These are phyloP conservation scores for Uromyces viciae-fabae DNA, from an alignment of 1,284 basidiomycete species.

Conservation along the genomic window DNA sequence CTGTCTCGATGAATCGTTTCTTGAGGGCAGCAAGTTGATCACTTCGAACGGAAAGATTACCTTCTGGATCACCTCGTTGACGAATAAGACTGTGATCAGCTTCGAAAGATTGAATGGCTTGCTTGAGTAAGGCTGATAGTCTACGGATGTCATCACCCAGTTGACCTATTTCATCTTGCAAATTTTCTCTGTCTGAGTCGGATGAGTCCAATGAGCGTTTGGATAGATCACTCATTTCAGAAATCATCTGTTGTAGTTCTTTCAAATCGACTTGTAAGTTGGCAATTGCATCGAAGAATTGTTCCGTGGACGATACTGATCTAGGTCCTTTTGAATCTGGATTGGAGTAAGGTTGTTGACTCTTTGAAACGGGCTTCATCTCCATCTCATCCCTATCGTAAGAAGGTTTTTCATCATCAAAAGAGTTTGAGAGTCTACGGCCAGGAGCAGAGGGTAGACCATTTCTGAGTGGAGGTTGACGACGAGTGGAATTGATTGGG, in stretches of 20 bases:
- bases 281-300: slow-evolving; percentile 32
- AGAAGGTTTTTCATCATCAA: slow-evolving; percentile 15
- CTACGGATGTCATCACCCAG: slow-evolving; percentile 18
- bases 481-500: background rate
- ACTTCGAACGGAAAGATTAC: slow-evolving; percentile 13
- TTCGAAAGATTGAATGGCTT: slow-evolving; percentile 30
- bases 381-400: slow-evolving; percentile 21
- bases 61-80: slow-evolving; percentile 31
- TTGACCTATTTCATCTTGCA: background rate
- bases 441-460: background rate
- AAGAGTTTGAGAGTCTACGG: background rate
- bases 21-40: slow-evolving; percentile 64
- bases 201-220: slow-evolving; percentile 20
- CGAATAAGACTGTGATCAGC: slow-evolving; percentile 30
- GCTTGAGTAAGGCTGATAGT: slow-evolving; percentile 12
- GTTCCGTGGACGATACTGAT: slow-evolving; percentile 19
- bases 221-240: slow-evolving; percentile 6
- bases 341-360: background rate
- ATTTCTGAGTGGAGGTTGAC: slow-evolving; percentile 9
- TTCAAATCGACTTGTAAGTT: slow-evolving; percentile 28
- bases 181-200: background rate
- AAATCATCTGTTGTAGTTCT: slow-evolving; percentile 26
- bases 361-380: slow-evolving; percentile 17
- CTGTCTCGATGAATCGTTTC: slow-evolving; percentile 57
- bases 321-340: slow-evolving; percentile 9